Evolutionary conservation across 1,284 basidiomycete genomes (phyloP), one percentile per base, ranked within the genome.

Genomic region (Ceratorhiza oryzae-sativae): DNA sequence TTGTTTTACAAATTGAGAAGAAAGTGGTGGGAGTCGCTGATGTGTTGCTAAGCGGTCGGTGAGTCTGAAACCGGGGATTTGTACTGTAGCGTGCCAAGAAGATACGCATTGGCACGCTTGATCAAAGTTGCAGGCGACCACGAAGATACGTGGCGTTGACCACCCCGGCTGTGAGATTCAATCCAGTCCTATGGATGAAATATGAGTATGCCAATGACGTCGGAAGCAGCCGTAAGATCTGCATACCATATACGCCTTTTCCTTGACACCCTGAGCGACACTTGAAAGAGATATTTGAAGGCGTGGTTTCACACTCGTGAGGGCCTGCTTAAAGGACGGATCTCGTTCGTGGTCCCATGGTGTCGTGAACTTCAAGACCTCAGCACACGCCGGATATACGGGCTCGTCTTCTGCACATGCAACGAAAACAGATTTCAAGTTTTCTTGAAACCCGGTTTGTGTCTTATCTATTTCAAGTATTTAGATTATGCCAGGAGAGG

Each of bases 101-200:
- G 1, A 65, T 34, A 51, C 1, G 3, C 1, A 39, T 65, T 65
- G 8, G 62, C 62, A 6, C 32, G 25, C 5, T 2, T 9, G 4
- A 65, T 34, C 20, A 65, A 48, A 9, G 23, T 12, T 2, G 30
- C 4, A 6, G 62, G 18, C 9, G 9, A 30, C 62, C 62, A 65
- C 2, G 62, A 65, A 4, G 2, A 18, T 3, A 65, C 62, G n/a
- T 39, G 36, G 10, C 46, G 45, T 4, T 36, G 45, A 3, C 62
- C 62, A 1, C 46, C 5, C 18, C 18, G 18, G 23, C 62, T 23
- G n/a, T 65, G 62, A 8, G 20, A 51, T 6, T 32, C 34, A 10
- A 65, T 65, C 62, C 62, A 65, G 3, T 51, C 45, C 62, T 65
- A 51, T 18, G 1, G 1, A 12, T 55, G 13, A 32, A 6, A 45